phyloP scores from a whole-genome alignment of 2,329 filamentous ascomycete genomes.

The Alternaria infectoria region DNA sequence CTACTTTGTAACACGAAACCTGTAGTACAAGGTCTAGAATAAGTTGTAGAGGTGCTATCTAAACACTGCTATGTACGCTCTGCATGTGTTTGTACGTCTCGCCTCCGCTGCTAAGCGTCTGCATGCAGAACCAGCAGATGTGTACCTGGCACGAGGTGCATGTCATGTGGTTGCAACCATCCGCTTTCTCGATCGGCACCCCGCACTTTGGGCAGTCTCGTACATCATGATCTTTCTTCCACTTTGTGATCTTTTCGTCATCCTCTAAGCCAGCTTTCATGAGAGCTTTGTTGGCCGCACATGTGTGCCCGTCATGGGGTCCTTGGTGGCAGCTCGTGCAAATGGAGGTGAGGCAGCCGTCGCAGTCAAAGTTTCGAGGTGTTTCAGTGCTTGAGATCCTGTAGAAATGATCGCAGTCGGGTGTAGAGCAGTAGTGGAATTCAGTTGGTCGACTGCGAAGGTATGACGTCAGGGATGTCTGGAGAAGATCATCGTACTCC shows the following conservation, averaged over 20 bases:
- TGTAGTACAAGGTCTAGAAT: background rate
- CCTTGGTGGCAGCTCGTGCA: background rate
- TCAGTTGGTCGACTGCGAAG: background rate
- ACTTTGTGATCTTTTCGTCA: background rate
- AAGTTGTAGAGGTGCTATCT: background rate
- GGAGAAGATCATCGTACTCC: background rate
- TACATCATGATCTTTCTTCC: background rate
- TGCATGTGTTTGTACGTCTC: background rate
- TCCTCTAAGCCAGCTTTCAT: background rate
- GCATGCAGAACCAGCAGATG: background rate
- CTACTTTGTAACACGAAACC: background rate
- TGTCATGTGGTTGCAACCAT: background rate
- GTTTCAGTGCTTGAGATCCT: background rate
- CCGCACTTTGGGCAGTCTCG: constrained; percentile 2
- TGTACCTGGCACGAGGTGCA: background rate
- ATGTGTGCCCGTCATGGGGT: background rate
- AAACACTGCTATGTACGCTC: background rate
- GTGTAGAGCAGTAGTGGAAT: constrained; percentile 3
- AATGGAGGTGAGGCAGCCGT: background rate
- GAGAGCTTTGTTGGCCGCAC: background rate
- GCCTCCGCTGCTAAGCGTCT: background rate
- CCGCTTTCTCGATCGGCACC: background rate
- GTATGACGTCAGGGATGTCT: background rate
- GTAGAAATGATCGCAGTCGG: background rate
- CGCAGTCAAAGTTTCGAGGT: background rate